These are phyloP conservation scores for Fraxinus platypoda DNA, from an alignment of 305 asterid genomes.

Conservation along the genomic window DNA sequence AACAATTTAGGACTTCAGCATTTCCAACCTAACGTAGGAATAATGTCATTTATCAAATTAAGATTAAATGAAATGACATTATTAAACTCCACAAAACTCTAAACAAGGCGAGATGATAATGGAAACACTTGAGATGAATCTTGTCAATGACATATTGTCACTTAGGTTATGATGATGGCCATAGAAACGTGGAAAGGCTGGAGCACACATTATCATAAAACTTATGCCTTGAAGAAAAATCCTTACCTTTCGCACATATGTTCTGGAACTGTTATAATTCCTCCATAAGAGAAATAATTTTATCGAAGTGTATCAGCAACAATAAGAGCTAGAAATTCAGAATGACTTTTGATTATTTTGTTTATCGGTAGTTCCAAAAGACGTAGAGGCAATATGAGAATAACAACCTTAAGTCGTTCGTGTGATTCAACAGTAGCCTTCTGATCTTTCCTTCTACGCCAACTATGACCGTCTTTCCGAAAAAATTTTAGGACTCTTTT, in stretches of 20 bases:
- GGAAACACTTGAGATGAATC: neutral
- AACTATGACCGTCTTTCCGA: slow-evolving; percentile 90
- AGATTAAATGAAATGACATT: slow-evolving; percentile 10
- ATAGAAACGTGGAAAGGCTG: neutral
- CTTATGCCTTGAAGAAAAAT: slow-evolving; percentile 2
- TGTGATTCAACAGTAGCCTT: slow-evolving; percentile 89
- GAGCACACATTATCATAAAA: neutral
- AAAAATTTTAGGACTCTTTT: slow-evolving; percentile 77
- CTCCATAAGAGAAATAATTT: neutral
- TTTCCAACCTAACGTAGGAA: slow-evolving; percentile 74
- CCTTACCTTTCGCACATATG: neutral
- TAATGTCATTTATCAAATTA: slow-evolving; percentile 28
- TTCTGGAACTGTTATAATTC: neutral
- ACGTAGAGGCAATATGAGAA: slow-evolving; percentile 7
- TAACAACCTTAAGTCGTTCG: slow-evolving; percentile 85
- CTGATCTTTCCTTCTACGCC: slow-evolving; percentile 95
- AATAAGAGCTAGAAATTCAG: neutral
- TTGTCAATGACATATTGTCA: neutral
- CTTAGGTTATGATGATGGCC: neutral
- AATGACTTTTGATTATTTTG: neutral
- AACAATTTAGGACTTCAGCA: slow-evolving; percentile 86
- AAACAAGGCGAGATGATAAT: neutral
- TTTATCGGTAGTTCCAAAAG: neutral
- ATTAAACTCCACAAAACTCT: slow-evolving; percentile 14
- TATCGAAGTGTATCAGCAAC: neutral